phyloP scores from a whole-genome alignment of 768 basidiomycete genomes.

The Suillus discolor region DNA sequence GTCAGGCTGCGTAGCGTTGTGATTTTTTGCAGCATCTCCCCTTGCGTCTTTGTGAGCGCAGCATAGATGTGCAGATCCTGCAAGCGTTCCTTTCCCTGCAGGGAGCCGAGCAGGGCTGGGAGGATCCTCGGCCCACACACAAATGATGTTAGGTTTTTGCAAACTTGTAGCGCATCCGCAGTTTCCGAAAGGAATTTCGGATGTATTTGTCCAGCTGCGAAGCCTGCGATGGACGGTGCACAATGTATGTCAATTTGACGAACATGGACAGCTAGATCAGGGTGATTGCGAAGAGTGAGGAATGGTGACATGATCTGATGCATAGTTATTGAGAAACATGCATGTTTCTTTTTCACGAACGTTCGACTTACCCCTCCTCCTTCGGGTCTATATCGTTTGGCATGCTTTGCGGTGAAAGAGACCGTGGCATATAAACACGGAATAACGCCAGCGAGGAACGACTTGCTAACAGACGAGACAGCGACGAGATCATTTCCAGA shows the following conservation, averaged over 20 bases:
- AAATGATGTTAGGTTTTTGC: conserved; percentile 59
- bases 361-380: conserved; percentile 36
- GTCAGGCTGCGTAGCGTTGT: conserved; percentile 45
- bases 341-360: neutral
- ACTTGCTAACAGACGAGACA: conserved; percentile 62
- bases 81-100: conserved; percentile 49
- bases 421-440: conserved; percentile 64
- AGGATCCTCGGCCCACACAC: conserved; percentile 51
- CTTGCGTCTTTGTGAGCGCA: conserved; percentile 54
- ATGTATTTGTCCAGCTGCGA: conserved; percentile 35
- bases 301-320: conserved; percentile 58
- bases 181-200: conserved; percentile 58
- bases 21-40: conserved; percentile 43
- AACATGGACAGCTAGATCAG: conserved; percentile 57
- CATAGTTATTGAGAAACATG: neutral
- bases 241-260: conserved; percentile 58
- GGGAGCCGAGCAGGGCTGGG: conserved; percentile 48
- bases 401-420: conserved; percentile 54
- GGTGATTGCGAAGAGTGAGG: conserved; percentile 53
- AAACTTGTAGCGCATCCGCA: conserved; percentile 46
- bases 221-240: conserved; percentile 46
- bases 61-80: conserved; percentile 51
- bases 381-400: conserved; percentile 50
- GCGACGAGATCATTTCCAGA: conserved; percentile 56
- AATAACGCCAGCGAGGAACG: conserved; percentile 64